Base-by-base conservation (phyloP, 306 rosid genomes). In the Oemleria cerasiformis region DNA sequence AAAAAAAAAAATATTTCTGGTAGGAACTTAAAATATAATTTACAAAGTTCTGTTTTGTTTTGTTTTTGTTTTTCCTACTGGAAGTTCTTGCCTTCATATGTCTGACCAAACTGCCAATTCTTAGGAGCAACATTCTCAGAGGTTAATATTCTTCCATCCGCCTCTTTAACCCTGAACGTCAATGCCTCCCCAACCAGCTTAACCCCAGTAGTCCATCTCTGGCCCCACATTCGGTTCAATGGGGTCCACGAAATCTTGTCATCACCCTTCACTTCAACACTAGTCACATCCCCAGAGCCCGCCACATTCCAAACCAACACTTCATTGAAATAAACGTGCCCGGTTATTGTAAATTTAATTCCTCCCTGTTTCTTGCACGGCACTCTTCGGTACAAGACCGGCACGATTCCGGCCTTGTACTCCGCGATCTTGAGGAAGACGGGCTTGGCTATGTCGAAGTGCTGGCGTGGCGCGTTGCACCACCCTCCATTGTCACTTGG, bases 381-480 rank as follows among this genome's bases (percentile, higher is more conserved):
- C 21, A 90, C 73, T 86, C 96, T 82, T 58, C 69, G 89, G 77
- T 90, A 90, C n/a, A 65, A 64, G 75, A 88, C 49, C 3, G 98
- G 94, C 40, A 88, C 72, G 8, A 87, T 76, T 79, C 93, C 98
- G 15, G 66, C 87, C 50, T 74, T 72, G 73, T 80, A 85, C 8
- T 71, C 82, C 0, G 90, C 96, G 70, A 93, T 75, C 43, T 90
- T 75, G 65, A 72, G 79, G 77, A 79, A 90, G 6, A 85, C 82
- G 1, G 97, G 92, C 69, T 77, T 80, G 51, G 98, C 93, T 8
- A 90, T 78, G 59, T 93, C 98, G 70, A 93, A 90, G 77, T 90
- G 98, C 75, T 82, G 77, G 1, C 75, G 80, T 0, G 98, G 98
- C 1, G 90, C 88, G 50, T 83, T 88, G 85, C 97, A 93, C 98